Base-by-base conservation (phyloP, 2,329 filamentous ascomycete genomes). In the Sporothrix phasma region DNA sequence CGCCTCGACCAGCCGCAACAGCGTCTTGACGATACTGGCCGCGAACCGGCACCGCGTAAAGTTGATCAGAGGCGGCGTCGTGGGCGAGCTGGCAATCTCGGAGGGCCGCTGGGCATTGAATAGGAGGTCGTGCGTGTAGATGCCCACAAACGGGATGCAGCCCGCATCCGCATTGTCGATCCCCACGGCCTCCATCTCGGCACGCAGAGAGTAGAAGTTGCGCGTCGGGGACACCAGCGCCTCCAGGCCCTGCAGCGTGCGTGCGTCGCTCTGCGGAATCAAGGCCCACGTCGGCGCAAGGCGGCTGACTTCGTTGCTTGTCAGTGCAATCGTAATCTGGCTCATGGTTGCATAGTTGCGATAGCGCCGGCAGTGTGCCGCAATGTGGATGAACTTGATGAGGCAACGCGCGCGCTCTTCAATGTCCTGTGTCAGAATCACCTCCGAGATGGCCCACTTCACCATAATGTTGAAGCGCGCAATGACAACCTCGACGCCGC, bases 401-500 rank as follows among this genome's bases (percentile, higher is more conserved):
- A 94, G 84, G 72, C 87, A 90, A 43, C 86, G 80, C 24, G 88
- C 88, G 61, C 90, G 82, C 74, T 94, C 90, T 66, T 87, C 84
- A 11, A 87, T 75, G 64, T 86, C 78, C 68, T 87, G 83, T 0
- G 89, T 94, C 56, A 94, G 80, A 8, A 94, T 82, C 68, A 89
- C 84, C 73, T 93, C 88, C 0, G 89, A 93, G 31, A 92, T 83
- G 31, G 85, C 87, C 90, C 90, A 94, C 73, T 93, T 93, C 66
- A 92, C 89, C 78, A 93, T 89, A 67, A 94, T 84, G 73, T 94
- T 94, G 78, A 94, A 94, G 58, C 90, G 87, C 8, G 90, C 88
- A 73, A 93, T 89, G 56, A 92, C 89, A 24, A 94, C 87, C 71
- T 93, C 89, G 43, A 94, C 88, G 15, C 90, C 90, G 62, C 83